Percentiles rank a stretch among this genome's conserved stretches.
Conservation (phyloP, 2,329 filamentous ascomycete species). For the Pseudocercospora musae region DNA sequence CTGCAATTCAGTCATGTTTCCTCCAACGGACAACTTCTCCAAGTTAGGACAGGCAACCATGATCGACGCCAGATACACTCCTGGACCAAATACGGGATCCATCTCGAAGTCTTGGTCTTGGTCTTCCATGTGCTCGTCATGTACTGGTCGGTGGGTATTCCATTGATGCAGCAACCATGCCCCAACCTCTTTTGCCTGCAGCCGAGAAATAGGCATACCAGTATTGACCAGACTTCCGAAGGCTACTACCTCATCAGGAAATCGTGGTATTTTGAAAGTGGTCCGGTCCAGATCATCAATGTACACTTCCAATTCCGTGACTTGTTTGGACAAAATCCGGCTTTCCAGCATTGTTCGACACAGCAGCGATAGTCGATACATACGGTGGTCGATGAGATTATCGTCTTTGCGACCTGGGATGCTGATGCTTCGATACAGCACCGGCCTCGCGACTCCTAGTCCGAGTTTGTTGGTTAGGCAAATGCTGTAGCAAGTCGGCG, state of each 20-base stretch:
- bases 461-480: slow-evolving; percentile 6
- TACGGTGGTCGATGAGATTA: background rate
- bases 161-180: too few species aligned
- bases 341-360: slow-evolving; percentile 9
- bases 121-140: background rate
- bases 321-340: background rate
- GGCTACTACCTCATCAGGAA: too few species aligned
- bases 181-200: too few species aligned
- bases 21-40: background rate
- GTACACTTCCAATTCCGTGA: background rate
- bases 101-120: background rate
- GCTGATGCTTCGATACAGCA: slow-evolving; percentile 2
- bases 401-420: background rate
- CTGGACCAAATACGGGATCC: background rate
- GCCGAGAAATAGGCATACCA: too few species aligned
- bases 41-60: background rate
- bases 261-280: too few species aligned
- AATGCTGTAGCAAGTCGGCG: background rate
- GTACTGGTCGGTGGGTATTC: too few species aligned
- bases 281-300: too few species aligned
- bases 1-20: background rate
- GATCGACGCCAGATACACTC: background rate
- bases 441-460: background rate
- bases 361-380: background rate
- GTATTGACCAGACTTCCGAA: too few species aligned